These are phyloP conservation scores for Hippophae tibetana DNA, from an alignment of 306 rosid genomes.

Conservation along the genomic window DNA sequence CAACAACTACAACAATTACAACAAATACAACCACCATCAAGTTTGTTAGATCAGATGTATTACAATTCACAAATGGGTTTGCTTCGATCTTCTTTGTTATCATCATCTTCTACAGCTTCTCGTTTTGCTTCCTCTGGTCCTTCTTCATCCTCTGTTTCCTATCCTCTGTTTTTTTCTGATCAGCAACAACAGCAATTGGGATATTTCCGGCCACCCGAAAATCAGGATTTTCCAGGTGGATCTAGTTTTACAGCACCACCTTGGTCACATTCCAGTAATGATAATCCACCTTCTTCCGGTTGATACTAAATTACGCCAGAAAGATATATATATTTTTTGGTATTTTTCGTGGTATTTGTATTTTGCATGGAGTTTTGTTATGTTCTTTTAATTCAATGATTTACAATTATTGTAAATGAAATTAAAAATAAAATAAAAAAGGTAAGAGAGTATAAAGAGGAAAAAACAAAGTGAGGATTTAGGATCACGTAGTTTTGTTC, in stretches of 20 bases:
- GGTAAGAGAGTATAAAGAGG: not conserved
- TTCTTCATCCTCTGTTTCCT: conserved; percentile 19
- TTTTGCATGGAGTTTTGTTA: conserved; percentile 6
- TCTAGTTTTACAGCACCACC: conserved; percentile 31
- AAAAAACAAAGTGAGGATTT: not conserved
- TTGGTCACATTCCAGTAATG: conserved; percentile 50
- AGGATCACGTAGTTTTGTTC: not conserved
- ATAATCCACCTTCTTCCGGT: conserved; percentile 49
- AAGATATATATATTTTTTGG: conserved; percentile 1
- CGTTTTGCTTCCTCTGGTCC: conserved; percentile 30
- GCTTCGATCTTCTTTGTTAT: conserved; percentile 28
- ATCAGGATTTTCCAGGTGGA: conserved; percentile 17
- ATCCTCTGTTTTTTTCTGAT: conserved; percentile 52
- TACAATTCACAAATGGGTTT: conserved; percentile 44
- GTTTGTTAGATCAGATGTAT: conserved; percentile 46
- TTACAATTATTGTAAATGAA: conserved; percentile 4
- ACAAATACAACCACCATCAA: conserved; percentile 20
- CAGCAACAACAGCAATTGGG: conserved; percentile 33
- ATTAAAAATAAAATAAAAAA: not conserved
- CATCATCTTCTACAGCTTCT: conserved; percentile 23
- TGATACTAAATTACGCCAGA: conserved; percentile 14
- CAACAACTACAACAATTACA: conserved; percentile 2
- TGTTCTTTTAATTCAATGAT: not conserved
- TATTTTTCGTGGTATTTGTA: conserved; percentile 5
- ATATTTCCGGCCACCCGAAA: conserved; percentile 29